Evolutionary conservation across 2,329 filamentous ascomycete genomes (phyloP), one percentile per base, ranked within the genome.

Genomic region (Cytospora schulzeri): DNA sequence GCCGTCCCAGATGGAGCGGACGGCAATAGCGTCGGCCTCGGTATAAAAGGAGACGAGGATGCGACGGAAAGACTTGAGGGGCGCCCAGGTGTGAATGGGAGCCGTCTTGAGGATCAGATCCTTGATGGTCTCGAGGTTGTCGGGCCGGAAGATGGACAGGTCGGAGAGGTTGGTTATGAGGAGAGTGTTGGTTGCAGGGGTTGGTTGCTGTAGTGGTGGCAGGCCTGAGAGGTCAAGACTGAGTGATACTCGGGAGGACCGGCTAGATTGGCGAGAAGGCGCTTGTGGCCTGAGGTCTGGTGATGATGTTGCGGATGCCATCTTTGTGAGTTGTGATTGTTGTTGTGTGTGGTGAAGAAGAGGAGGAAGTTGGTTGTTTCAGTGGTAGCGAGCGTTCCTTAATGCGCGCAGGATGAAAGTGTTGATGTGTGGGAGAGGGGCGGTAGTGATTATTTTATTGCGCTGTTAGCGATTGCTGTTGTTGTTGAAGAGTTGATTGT

Each of bases 151-250:
- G 79, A 92, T 88, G 72, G 90, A 87, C 65, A 83, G 78, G 69
- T 91, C 86, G 73, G 88, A 80, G 66, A 95, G 86, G 79, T 92
- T 92, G 71, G 91, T 95, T 74, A 95, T 89, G 72, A 95, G 86
- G 63, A 95, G 87, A 0, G 91, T 95, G 80, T 95, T 95, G 69
- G 89, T 91, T 7, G 91, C 89, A 62, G 88, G 86, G 29, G 90
- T 88, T n/a, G 91, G 91, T 73, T 87, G 84, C 51, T 82, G 81
- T 62, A 91, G 81, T 41, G 89, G 85, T 57, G 91, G 91, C 51
- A 94, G 79, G 72, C 82, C 85, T 67, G 89, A 90, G 54, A 94
- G 85, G 73, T 94, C 91, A 72, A 95, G 84, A 26, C 87, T 88
- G 64, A 92, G 85, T 66, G 80, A 77, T 66, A 78, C 78, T 69